These are phyloP conservation scores for Ananas comosus DNA, from an alignment of 176 grass and related monocot genomes.

Conservation along the genomic window DNA sequence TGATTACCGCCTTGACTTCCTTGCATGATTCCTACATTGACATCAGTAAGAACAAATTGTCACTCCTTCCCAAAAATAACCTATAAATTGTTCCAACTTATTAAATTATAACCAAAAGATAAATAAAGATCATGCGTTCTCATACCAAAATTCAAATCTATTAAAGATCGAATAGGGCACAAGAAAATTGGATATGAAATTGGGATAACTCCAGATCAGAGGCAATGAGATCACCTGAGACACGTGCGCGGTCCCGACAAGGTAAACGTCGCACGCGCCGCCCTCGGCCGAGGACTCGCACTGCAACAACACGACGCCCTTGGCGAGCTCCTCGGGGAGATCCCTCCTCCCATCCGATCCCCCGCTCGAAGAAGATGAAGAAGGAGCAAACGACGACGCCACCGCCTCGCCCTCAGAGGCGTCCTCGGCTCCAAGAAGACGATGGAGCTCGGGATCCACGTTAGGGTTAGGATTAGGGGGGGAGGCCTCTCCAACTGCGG, in stretches of 20 bases:
- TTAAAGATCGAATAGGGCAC: background rate
- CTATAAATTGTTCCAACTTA: background rate
- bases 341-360: conserved; percentile 18
- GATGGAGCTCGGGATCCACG: background rate
- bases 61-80: background rate
- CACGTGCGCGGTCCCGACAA: conserved; percentile 67
- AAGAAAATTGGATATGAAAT: background rate
- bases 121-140: background rate
- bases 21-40: conserved; percentile 73
- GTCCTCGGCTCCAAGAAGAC: conserved; percentile 1
- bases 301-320: conserved; percentile 43
- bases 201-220: background rate
- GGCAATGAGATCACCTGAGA: conserved; percentile 38
- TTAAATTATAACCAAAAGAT: background rate
- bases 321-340: conserved; percentile 59
- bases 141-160: background rate
- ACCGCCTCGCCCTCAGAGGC: conserved; percentile 17
- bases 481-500: background rate
- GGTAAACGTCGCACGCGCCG: conserved; percentile 47
- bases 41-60: conserved; percentile 9
- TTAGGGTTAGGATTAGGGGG: background rate
- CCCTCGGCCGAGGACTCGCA: conserved; percentile 45
- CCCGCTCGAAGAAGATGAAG: background rate
- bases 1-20: conserved; percentile 71
- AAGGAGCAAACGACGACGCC: background rate